Conservation (phyloP, 306 rosid species). For the Betula pendula region DNA sequence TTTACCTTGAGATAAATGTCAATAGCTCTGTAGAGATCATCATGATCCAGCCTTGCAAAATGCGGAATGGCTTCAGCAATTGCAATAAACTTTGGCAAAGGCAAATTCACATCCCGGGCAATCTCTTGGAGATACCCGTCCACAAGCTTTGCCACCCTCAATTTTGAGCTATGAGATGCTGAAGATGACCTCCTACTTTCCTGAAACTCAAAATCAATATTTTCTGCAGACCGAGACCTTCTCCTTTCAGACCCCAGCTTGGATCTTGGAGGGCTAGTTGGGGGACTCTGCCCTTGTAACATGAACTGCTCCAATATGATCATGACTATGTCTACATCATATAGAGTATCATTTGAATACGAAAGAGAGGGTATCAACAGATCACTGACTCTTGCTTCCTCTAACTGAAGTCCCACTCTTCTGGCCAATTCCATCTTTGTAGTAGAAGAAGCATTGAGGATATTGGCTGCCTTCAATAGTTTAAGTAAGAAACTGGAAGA, state of each 20-base stretch:
- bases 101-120: constrained; percentile 73
- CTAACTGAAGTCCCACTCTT: constrained; percentile 80
- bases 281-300: constrained; percentile 89
- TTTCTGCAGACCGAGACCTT: constrained; percentile 93
- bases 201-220: constrained; percentile 83
- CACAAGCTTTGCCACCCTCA: constrained; percentile 88
- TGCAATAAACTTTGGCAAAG: constrained; percentile 66
- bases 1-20: constrained; percentile 94
- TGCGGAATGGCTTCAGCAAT: constrained; percentile 85
- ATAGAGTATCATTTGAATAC: constrained; percentile 39
- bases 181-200: constrained; percentile 94
- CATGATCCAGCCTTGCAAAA: constrained; percentile 93
- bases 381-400: constrained; percentile 77
- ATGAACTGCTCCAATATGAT: constrained; percentile 74
- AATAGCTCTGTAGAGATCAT: constrained; percentile 92
- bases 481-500: constrained; percentile 84
- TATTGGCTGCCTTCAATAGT: constrained; percentile 83
- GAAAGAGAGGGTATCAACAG: constrained; percentile 76
- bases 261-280: constrained; percentile 85
- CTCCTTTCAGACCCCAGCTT: constrained; percentile 64
- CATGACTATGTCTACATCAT: constrained; percentile 80
- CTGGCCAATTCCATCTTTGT: constrained; percentile 80
- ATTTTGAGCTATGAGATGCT: constrained; percentile 85
- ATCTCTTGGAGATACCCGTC: constrained; percentile 88
- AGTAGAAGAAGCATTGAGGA: constrained; percentile 80